Evolutionary conservation across 148 eudicot genomes (phyloP), one percentile per base, ranked within the genome.

Genomic region (Heliamphora exappendiculata): DNA sequence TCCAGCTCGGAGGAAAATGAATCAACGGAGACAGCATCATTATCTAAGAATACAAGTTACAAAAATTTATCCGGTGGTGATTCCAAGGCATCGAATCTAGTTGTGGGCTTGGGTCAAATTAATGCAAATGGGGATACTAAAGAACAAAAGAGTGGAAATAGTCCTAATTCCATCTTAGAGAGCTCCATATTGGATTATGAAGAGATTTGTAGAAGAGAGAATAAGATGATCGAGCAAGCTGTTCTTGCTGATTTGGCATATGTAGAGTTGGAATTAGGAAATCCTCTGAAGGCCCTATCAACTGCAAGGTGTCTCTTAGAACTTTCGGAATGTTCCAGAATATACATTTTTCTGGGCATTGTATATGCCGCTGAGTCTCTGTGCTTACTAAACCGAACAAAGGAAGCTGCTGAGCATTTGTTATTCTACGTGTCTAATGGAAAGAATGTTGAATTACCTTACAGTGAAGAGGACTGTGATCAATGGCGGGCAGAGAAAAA

Each of bases 331-430:
- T 88, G 96, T 81, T 87, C 93, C 49, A 88, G 81, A 80, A 82
- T 89, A 72, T 84, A 87, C 47, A 74, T 84, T 39, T 95, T 89
- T 67, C 80, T 85, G 64, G 97, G 89, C 19, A 89, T 85, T 75
- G 72, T 94, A 36, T 92, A 92, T 76, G 94, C 92, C 50, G 97
- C 98, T 0, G 98, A 94, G 78, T 92, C 98, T 77, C 85, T 92
- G 20, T 94, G 98, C 81, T 84, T 89, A 65, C 85, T 94, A 26
- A 90, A 89, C 84, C 89, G 86, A 63, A 87, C 91, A 24, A 84
- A 87, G 54, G 96, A 94, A 84, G 98, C 98, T 82, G 89, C 97
- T 24, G 92, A 89, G 51, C 93, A 87, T 80, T 81, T 92, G 64
- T 82, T 79, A 33, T 58, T 72, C 49, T 95, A 95, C 80, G 70